Base-by-base conservation (phyloP, 192 early-diverging fungal species). In the Linnemannia elongata region DNA sequence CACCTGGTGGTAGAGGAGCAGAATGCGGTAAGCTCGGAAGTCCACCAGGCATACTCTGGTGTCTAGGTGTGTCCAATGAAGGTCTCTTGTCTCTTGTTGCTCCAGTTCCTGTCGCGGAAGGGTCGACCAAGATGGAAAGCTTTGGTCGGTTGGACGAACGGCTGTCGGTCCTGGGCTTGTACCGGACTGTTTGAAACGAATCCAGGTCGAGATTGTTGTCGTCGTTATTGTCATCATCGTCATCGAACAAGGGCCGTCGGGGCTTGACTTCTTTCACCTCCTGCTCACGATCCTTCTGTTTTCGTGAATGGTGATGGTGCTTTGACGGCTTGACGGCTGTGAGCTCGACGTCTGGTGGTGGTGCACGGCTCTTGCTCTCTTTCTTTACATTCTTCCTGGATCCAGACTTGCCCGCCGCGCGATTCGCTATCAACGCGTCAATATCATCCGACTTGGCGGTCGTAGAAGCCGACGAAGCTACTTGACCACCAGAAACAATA, bases 111-210 rank as follows among this genome's bases (percentile, higher is more conserved):
- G 73, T 24, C 35, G 73, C 30, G 7, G 27, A 60, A 12, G 45
- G 30, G 22, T 33, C 36, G 42, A 74, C 22, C n/a, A 15, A 22
- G 35, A 57, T 54, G 35, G 52, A 45, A 2, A 20, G 20, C 33
- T 30, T 54, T 10, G 45, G n/a, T 52, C 49, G 10, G 8, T 13
- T 47, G 15, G 57, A 72, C 6, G 52, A 33, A 17, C 52, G 20
- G 17, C 73, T 39, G 41, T 47, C 22, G 13, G 20, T 35, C 18
- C 72, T 60, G 36, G 63, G 73, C 42, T 71, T 84, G 54, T 75
- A 69, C 1, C 82, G 82, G 7, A 84, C 82, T 13, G 82, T 84
- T 49, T 84, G 82, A 20, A 84, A 84, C 7, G 63, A 27, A n/a
- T 79, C 74, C 5, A 36, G 72, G 22, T 84, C 68, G 9, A 71